Evolutionary conservation across 208 protist genomes (phyloP).

Genomic region (Trypanosoma grayi): DNA sequence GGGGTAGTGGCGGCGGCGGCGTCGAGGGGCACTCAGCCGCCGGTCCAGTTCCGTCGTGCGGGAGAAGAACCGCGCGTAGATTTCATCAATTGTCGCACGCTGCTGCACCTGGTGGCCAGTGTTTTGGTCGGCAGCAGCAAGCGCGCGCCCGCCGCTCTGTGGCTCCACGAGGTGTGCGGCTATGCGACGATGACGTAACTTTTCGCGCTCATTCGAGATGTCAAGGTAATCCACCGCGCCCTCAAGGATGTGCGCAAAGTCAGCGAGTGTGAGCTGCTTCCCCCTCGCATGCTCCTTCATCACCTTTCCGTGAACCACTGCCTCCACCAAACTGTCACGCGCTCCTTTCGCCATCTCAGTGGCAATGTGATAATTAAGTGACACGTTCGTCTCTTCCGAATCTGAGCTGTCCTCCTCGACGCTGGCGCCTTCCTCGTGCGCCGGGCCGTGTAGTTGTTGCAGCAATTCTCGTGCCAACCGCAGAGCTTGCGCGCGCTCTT

Average conservation of each 20-base stretch:
- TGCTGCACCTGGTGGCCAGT: neutral
- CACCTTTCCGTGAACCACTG: conserved; percentile 38
- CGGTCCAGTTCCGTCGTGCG: conserved; percentile 24
- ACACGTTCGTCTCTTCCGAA: conserved; percentile 66
- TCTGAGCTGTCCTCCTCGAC: conserved; percentile 14
- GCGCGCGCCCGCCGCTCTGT: conserved; percentile 1
- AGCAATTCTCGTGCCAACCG: conserved; percentile 47
- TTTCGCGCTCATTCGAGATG: conserved; percentile 79
- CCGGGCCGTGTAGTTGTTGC: conserved; percentile 28
- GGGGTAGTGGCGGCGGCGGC: no score
- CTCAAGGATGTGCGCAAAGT: conserved; percentile 35
- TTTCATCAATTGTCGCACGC: conserved; percentile 2
- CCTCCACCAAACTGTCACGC: conserved; percentile 59
- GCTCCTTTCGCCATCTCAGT: conserved; percentile 55
- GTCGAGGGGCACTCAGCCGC: conserved; percentile 1
- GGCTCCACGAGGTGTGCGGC: conserved; percentile 23
- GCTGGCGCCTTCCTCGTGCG: conserved; percentile 29
- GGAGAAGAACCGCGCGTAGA: conserved; percentile 15
- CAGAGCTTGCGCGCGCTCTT: conserved; percentile 45
- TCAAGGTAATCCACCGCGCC: conserved; percentile 66
- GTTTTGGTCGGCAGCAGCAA: conserved; percentile 4
- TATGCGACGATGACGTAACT: conserved; percentile 50
- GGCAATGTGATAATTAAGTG: conserved; percentile 74
- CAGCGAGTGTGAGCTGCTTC: conserved; percentile 9
- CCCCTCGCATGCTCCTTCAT: conserved; percentile 16